Conservation (phyloP, 108 stramenopile genomes). For the Chaetoceros tenuissimus region DNA sequence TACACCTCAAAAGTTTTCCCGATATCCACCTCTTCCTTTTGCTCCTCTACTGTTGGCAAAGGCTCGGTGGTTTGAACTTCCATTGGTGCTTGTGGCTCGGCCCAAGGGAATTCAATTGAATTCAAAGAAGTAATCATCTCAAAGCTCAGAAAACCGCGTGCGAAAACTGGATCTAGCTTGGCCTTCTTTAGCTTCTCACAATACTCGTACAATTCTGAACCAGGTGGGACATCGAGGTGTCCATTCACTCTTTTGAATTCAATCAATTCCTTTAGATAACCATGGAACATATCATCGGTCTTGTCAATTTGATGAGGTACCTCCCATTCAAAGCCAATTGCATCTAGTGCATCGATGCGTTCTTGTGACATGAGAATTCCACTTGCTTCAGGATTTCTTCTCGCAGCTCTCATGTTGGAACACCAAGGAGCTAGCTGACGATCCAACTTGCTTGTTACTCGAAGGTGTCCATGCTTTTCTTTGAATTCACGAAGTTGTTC, state of each 20-base stretch:
- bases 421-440: neutral
- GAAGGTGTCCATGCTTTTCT: neutral
- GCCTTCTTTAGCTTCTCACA: neutral
- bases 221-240: neutral
- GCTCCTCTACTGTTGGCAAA: too few species aligned
- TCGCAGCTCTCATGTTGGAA: neutral
- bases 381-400: neutral
- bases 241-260: neutral
- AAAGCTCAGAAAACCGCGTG: neutral
- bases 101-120: neutral
- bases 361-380: neutral
- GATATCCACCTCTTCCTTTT: too few species aligned
- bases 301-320: neutral
- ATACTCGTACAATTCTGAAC: neutral
- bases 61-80: too few species aligned
- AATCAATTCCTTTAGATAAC: neutral
- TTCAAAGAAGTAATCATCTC: neutral
- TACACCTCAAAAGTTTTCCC: too few species aligned
- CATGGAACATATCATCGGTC: neutral
- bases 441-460: neutral
- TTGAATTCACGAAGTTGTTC: neutral
- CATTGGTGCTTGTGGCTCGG: too few species aligned
- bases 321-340: neutral
- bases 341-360: neutral
- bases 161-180: neutral